Evolutionary conservation across 305 asterid species (phyloP).

Genomic region (Fraxinus floribunda): DNA sequence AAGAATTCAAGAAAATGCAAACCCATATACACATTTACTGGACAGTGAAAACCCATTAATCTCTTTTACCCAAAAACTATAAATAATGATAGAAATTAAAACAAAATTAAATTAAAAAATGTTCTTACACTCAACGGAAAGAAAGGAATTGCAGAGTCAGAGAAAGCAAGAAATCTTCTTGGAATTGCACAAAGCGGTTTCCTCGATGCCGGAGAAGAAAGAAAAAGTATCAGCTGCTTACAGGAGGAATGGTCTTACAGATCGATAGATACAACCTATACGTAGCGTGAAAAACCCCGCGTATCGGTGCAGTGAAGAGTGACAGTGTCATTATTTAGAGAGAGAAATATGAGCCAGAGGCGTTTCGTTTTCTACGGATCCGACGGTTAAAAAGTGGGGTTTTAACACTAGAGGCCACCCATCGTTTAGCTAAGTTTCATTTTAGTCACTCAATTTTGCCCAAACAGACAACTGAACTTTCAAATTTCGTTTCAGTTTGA

Average conservation of each 20-base stretch:
- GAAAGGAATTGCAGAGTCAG: conserved; percentile 42
- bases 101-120: background rate
- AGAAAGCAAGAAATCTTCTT: conserved; percentile 42
- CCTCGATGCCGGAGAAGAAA: conserved; percentile 40
- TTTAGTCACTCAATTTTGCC: background rate
- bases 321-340: conserved; percentile 10
- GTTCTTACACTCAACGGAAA: conserved; percentile 46
- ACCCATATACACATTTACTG: conserved; percentile 13
- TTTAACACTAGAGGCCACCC: background rate
- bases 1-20: conserved; percentile 22
- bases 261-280: conserved; percentile 19
- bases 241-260: background rate
- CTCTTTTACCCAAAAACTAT: conserved; percentile 9
- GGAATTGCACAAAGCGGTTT: conserved; percentile 30
- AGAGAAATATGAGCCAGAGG: conserved; percentile 16
- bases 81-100: background rate
- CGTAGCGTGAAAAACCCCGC: conserved; percentile 36
- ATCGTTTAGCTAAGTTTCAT: background rate
- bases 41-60: background rate
- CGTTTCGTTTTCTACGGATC: conserved; percentile 31
- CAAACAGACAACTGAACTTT: background rate
- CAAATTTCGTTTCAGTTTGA: background rate
- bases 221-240: conserved; percentile 11
- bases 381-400: conserved; percentile 25
- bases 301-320: conserved; percentile 30